Evolutionary conservation across 352 stramenopile species (phyloP).

Genomic region (Pythium periplocum): DNA sequence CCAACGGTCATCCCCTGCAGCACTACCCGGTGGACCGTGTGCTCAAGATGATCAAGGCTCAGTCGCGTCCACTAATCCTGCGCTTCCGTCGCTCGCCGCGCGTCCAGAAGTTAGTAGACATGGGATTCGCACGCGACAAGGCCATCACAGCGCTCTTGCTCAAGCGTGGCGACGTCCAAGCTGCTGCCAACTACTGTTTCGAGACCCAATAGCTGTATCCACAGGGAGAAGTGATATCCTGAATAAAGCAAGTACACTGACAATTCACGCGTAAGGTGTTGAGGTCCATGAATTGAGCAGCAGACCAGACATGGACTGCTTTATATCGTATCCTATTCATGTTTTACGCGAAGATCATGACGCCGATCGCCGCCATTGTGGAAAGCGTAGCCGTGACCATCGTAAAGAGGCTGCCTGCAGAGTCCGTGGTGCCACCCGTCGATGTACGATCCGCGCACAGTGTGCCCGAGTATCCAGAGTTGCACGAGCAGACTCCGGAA

Average conservation of each 20-base stretch:
- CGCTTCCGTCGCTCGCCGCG: constrained; percentile 66
- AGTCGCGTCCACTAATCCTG: constrained; percentile 69
- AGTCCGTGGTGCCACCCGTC: too few species aligned
- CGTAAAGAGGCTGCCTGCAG: constrained; percentile 6
- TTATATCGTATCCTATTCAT: too few species aligned
- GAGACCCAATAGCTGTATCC: constrained; percentile 18
- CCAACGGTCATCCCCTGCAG: constrained; percentile 75
- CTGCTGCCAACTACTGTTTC: constrained; percentile 63
- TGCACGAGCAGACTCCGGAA: constrained; percentile 47
- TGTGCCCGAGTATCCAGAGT: constrained; percentile 50
- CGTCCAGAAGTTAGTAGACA: constrained; percentile 63
- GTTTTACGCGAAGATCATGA: constrained; percentile 31
- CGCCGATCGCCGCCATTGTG: constrained; percentile 8
- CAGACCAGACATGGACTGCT: too few species aligned
- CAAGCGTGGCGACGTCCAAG: constrained; percentile 51
- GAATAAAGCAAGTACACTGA: not conserved
- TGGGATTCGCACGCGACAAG: constrained; percentile 59
- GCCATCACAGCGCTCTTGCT: constrained; percentile 45
- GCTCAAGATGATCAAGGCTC: constrained; percentile 83
- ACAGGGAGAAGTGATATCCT: constrained; percentile 1
- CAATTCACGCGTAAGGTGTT: not conserved
- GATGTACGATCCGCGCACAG: constrained; percentile 30
- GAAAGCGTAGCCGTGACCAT: constrained; percentile 9
- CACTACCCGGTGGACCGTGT: constrained; percentile 80
- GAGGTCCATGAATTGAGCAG: too few species aligned